A percentile compares a stretch with the other conserved stretches of the same genome.
Conservation (phyloP, 805 yeast genomes). For the Ogataea ramenticola region DNA sequence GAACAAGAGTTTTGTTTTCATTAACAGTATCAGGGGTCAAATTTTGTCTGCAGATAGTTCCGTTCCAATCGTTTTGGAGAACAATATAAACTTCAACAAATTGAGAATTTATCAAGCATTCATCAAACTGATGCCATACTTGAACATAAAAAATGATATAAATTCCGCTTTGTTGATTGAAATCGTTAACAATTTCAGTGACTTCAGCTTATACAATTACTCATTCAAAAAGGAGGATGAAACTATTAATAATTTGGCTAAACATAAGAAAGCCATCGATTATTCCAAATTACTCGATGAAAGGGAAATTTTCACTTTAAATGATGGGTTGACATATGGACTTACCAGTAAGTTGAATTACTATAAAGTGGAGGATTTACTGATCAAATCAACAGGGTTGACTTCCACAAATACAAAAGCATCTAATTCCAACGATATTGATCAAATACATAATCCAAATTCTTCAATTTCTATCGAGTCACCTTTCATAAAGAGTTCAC, state of each 20-base stretch:
- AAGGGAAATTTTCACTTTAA: conserved; percentile 25
- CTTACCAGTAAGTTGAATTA: conserved; percentile 33
- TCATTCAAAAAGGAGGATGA: conserved; percentile 4
- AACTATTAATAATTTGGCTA: conserved; percentile 5
- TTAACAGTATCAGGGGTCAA: conserved; percentile 18
- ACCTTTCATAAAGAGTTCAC: conserved; percentile 20
- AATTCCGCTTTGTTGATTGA: conserved; percentile 25
- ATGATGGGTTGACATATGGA: conserved; percentile 35
- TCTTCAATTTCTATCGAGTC: conserved; percentile 22
- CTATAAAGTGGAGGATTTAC: conserved; percentile 24
- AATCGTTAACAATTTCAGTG: conserved; percentile 25
- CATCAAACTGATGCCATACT: conserved; percentile 25
- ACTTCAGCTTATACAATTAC: conserved; percentile 12
- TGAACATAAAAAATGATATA: conserved; percentile 24
- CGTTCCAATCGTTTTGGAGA: conserved; percentile 14
- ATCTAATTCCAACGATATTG: conserved; percentile 18
- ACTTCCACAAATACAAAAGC: conserved; percentile 1
- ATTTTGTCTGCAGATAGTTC: conserved; percentile 4
- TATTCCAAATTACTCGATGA: conserved; percentile 12
- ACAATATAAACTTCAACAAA: conserved; percentile 20
- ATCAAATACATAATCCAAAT: conserved; percentile 6
- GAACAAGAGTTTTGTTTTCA: conserved; percentile 23
- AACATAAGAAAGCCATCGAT: conserved; percentile 2
- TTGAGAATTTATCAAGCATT: conserved; percentile 24
- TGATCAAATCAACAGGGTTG: conserved; percentile 18